Conservation (phyloP, 768 basidiomycete genomes). For the Agaricus blazei region DNA sequence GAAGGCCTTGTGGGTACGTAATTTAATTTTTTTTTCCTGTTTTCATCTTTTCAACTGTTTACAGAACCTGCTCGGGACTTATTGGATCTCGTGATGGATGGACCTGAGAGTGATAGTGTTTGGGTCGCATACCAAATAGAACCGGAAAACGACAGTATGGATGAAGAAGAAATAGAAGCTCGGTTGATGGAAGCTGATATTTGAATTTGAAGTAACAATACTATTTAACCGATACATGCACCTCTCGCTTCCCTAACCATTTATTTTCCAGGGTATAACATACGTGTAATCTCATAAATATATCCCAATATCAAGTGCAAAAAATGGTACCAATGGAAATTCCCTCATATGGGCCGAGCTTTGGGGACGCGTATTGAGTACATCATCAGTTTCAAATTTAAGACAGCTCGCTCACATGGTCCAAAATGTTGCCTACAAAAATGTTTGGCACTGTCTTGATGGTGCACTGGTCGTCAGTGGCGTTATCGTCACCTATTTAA, state of each 20-base stretch:
- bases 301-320: slow-evolving; percentile 15
- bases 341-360: slow-evolving; percentile 50
- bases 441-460: slow-evolving; percentile 51
- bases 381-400: neutral
- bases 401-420: slow-evolving; percentile 39
- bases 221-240: neutral
- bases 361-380: neutral
- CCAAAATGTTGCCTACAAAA: slow-evolving; percentile 37
- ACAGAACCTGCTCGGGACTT: slow-evolving; percentile 59
- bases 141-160: slow-evolving; percentile 35
- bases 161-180: slow-evolving; percentile 59
- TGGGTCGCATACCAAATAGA: slow-evolving; percentile 57
- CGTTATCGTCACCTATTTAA: slow-evolving; percentile 44
- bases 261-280: neutral
- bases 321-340: slow-evolving; percentile 49
- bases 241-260: neutral
- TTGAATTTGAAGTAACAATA: slow-evolving; percentile 1
- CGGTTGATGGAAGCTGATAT: slow-evolving; percentile 28
- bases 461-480: slow-evolving; percentile 47
- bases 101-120: slow-evolving; percentile 62
- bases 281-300: neutral
- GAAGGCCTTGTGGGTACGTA: slow-evolving; percentile 44
- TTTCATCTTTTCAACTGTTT: slow-evolving; percentile 2
- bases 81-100: slow-evolving; percentile 64
- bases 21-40: neutral